Conservation (phyloP, 371 early-diverging fungal genomes). For the Coemansia sp. region DNA sequence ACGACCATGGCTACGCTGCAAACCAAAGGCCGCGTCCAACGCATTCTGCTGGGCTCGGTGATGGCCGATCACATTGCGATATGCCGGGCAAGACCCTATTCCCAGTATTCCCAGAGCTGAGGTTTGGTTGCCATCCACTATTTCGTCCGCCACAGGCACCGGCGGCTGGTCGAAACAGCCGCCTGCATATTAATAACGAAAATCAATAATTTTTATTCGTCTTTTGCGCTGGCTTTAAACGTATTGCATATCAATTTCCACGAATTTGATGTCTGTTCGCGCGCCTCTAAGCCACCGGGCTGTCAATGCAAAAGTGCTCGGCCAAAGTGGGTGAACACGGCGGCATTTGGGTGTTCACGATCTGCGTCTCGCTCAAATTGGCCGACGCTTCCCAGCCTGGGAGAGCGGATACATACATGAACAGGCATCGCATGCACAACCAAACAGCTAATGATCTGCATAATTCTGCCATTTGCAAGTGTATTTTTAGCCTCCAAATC, state of each 20-base stretch:
- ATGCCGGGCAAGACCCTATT: constrained; percentile 8
- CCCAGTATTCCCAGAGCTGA: neutral
- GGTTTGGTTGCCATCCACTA: neutral
- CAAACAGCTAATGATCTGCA: neutral
- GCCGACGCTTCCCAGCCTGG: too few species aligned
- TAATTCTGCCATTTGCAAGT: too few species aligned
- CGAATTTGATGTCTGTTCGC: constrained; percentile 1
- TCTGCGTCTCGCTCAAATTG: neutral
- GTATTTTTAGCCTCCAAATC: too few species aligned
- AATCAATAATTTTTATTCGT: too few species aligned
- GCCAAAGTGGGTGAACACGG: neutral
- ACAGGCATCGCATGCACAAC: neutral
- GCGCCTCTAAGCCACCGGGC: neutral
- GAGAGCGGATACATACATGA: neutral
- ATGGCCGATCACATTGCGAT: constrained; percentile 47
- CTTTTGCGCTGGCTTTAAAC: neutral
- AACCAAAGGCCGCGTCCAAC: constrained; percentile 42
- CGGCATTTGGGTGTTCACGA: neutral
- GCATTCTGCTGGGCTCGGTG: constrained; percentile 41
- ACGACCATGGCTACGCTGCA: constrained; percentile 53
- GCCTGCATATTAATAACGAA: neutral
- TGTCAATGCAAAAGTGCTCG: neutral
- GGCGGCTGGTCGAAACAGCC: too few species aligned
- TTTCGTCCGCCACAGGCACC: neutral
- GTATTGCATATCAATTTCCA: neutral